Base-by-base conservation (phyloP, 371 early-diverging fungal genomes). In the Rhizopus sp. region DNA sequence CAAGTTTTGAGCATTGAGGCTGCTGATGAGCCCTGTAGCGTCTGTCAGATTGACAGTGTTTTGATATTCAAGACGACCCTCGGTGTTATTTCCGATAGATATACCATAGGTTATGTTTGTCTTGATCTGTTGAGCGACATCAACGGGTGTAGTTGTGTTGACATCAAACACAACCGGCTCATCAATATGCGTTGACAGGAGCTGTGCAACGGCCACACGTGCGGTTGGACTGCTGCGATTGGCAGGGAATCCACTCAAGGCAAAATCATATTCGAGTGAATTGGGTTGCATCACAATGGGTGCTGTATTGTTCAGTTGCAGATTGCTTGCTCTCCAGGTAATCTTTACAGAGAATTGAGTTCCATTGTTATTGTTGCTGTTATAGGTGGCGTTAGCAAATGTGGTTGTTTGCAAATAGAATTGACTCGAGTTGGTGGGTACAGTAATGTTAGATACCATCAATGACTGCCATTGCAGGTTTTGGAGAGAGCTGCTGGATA, bases 41-140 rank as follows among this genome's bases (percentile, higher is more conserved):
- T 67, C 63, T 5, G 63, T 61, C 16, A 72, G 55, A 35, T 70
- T 75, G 8, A 70, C 66, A 10, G 58, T 55, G 7, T 57, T 52
- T 44, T 72, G 68, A 33, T 74, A 80, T 40, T 80, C 80, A 10
- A 74, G 44, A 33, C 80, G 65, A 12, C 74, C 77, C 45, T 80
- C 67, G 1, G 68, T 68, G 48, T 71, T 76, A 9, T 69, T 52
- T 30, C 80, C 80, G 40, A 80, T 49, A 0, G 77, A 76, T 4
- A 71, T 35, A 46, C 80, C 80, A 33, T 70, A 74, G 0, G 80
- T 80, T 7, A 41, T 23, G 33, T 80, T 80, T 5, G 75, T 69
- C 60, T 73, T 74, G 60, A 80, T 80, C 34, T 60, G 60, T 13
- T 64, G 59, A 17, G 77, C 75, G 3, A 62, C 60, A 55, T 60